phyloP scores from a whole-genome alignment of 1,139 yeast genomes.

The Pichia sp. region DNA sequence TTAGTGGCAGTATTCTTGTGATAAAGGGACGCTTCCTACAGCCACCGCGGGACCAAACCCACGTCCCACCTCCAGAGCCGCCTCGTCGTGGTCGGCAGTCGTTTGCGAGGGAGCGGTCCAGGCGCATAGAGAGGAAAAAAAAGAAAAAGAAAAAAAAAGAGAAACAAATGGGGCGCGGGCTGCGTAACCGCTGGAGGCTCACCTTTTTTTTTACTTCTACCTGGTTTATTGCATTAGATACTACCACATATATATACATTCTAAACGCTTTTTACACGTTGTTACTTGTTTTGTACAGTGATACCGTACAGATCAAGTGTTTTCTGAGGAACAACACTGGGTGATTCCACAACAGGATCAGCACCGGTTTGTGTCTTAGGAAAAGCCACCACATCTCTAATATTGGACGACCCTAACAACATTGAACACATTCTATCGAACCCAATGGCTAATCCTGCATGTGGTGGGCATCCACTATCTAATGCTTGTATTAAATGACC shows the following conservation, averaged over 20 bases:
- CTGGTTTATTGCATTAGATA: neutral
- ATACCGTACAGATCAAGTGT: constrained; percentile 49
- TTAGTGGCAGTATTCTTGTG: neutral
- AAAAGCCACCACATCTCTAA: constrained; percentile 91
- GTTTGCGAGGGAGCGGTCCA: neutral
- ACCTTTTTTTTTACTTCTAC: neutral
- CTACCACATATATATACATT: neutral
- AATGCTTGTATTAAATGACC: constrained; percentile 83
- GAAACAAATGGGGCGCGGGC: neutral
- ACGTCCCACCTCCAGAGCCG: neutral
- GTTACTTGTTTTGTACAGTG: constrained; percentile 2
- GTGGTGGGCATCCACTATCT: constrained; percentile 94
- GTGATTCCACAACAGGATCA: constrained; percentile 85
- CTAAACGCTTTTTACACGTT: neutral
- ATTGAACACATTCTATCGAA: constrained; percentile 91
- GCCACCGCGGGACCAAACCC: neutral
- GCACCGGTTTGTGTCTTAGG: constrained; percentile 88
- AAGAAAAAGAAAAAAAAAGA: neutral
- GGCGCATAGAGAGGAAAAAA: neutral
- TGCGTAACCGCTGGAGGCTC: neutral
- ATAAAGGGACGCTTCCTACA: neutral
- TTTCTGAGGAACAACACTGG: constrained; percentile 51
- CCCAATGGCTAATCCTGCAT: constrained; percentile 94
- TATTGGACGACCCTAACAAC: constrained; percentile 66
- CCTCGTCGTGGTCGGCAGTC: neutral